A percentile compares a stretch with the other conserved stretches of the same genome.
phyloP scores from a whole-genome alignment of 441 rosid species.

The Pelargonium hybrid region DNA sequence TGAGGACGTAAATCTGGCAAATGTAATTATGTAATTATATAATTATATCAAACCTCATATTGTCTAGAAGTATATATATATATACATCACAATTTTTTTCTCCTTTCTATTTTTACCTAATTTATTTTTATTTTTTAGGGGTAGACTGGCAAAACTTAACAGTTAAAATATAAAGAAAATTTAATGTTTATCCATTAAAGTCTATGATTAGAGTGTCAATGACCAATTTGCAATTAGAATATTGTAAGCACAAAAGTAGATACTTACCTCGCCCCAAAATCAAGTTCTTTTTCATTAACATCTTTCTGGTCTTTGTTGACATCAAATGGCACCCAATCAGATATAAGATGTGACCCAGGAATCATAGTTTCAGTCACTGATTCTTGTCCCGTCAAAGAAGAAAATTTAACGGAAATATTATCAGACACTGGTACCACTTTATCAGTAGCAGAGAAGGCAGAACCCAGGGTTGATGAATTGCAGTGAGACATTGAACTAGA shows the following conservation, averaged over 20 bases:
- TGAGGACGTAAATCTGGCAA: neutral
- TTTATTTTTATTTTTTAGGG: neutral
- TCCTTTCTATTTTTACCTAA: no score
- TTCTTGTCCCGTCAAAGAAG: constrained; percentile 38
- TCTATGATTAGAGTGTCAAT: neutral
- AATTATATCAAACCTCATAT: neutral
- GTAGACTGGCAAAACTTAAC: neutral
- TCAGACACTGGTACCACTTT: constrained; percentile 19
- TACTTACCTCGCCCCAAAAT: constrained; percentile 81
- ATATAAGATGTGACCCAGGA: constrained; percentile 55
- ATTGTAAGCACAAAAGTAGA: constrained; percentile 9
- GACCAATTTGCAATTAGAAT: no score
- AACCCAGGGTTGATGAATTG: constrained; percentile 22
- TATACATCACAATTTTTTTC: neutral
- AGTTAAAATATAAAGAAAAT: neutral
- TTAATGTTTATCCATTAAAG: neutral
- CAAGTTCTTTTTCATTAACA: constrained; percentile 39
- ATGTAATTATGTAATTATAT: neutral
- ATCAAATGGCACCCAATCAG: constrained; percentile 78
- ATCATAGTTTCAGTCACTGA: constrained; percentile 34
- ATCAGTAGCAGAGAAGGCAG: constrained; percentile 20
- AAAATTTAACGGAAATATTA: constrained; percentile 25
- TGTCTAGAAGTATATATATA: neutral
- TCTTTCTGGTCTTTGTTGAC: constrained; percentile 27
- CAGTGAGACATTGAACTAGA: constrained; percentile 20